Percentiles rank a stretch among this genome's conserved stretches.
These are phyloP conservation scores for Secale cereale DNA, from an alignment of 176 grass and related monocot species.

Conservation along the genomic window DNA sequence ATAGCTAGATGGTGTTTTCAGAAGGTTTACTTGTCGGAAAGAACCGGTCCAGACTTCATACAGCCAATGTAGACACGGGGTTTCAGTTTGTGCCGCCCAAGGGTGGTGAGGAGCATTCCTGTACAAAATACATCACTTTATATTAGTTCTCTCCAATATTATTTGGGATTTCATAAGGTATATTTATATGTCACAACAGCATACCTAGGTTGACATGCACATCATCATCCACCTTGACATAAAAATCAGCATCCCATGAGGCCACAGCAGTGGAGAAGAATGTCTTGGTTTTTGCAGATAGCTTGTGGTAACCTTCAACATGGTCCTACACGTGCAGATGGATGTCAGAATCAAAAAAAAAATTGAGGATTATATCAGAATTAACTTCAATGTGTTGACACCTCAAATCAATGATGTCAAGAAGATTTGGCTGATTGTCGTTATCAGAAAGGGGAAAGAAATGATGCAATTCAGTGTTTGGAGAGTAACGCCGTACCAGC, in stretches of 20 bases:
- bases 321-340: slow-evolving; percentile 53
- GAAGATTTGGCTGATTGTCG: neutral
- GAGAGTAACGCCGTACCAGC: slow-evolving; percentile 51
- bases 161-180: neutral
- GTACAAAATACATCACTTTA: neutral
- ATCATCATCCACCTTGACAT: slow-evolving; percentile 99
- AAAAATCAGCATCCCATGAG: slow-evolving; percentile 95
- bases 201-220: slow-evolving; percentile 83
- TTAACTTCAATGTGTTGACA: neutral
- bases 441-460: neutral
- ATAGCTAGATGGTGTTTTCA: slow-evolving; percentile 11
- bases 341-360: too few relatives aligned
- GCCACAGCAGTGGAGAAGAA: slow-evolving; percentile 83
- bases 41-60: slow-evolving; percentile 96
- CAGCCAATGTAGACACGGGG: slow-evolving; percentile 95
- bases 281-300: slow-evolving; percentile 95
- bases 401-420: neutral
- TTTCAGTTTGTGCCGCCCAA: slow-evolving; percentile 80
- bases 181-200: neutral
- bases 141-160: neutral
- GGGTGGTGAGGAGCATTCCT: slow-evolving; percentile 80
- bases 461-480: neutral
- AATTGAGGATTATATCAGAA: neutral
- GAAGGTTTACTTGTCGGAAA: slow-evolving; percentile 74
- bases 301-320: slow-evolving; percentile 92